Evolutionary conservation across 495 filamentous ascomycete genomes (phyloP).

Genomic region (Halenospora varia): DNA sequence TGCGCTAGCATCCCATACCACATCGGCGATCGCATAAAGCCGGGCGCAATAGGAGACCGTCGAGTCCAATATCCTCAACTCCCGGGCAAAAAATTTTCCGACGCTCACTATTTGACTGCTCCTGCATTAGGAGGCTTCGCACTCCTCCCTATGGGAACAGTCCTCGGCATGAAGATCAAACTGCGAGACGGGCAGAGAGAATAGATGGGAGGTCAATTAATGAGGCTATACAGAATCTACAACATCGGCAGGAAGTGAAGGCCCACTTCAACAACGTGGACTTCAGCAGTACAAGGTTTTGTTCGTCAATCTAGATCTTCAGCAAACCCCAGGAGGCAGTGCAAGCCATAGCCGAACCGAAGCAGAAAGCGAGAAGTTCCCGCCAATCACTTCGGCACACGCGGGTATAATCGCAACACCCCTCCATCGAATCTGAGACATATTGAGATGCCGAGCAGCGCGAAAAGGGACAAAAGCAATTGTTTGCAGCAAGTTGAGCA

Average conservation of each 20-base stretch:
- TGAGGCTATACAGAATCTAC: conserved; percentile 1
- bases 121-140: conserved; percentile 5
- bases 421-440: not conserved
- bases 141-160: conserved; percentile 1
- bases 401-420: not conserved
- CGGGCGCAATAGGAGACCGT: conserved; percentile 1
- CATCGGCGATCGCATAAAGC: conserved; percentile 2
- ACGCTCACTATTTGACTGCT: conserved; percentile 2
- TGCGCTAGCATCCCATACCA: conserved; percentile 8
- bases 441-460: not conserved
- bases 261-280: too few relatives aligned
- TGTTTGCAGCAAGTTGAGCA: not conserved
- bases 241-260: not conserved
- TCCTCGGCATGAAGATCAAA: not conserved
- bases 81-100: not conserved
- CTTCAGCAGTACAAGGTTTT: not conserved
- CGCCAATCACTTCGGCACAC: too few relatives aligned
- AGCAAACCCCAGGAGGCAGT: too few relatives aligned
- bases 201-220: conserved; percentile 8
- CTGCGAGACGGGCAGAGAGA: conserved; percentile 6
- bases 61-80: not conserved
- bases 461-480: not conserved
- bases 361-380: too few relatives aligned
- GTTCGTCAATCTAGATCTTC: not conserved
- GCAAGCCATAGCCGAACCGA: too few relatives aligned